A percentile compares a stretch with the other conserved stretches of the same genome.
These are phyloP conservation scores for Seiridium cupressi DNA, from an alignment of 2,329 filamentous ascomycete species.

Conservation along the genomic window DNA sequence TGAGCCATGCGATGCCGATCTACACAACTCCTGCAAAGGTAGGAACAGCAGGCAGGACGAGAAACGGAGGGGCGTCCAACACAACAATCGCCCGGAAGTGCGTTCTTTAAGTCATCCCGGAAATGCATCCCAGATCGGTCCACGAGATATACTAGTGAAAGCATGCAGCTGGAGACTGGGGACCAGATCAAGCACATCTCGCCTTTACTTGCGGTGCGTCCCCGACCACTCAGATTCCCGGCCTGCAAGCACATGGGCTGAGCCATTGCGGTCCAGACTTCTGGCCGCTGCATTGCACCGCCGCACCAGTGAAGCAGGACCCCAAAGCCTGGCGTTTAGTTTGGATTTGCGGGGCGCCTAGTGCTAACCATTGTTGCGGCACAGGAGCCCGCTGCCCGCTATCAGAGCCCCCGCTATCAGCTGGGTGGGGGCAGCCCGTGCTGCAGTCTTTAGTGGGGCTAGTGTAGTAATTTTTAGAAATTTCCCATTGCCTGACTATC, in stretches of 20 bases:
- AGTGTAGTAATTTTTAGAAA: background rate
- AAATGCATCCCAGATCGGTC: background rate
- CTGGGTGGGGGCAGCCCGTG: background rate
- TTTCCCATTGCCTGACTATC: background rate
- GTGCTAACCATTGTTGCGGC: background rate
- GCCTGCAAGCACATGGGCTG: conserved; percentile 2
- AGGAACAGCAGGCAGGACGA: background rate
- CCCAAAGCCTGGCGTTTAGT: background rate
- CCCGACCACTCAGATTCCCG: background rate
- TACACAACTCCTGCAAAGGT: background rate
- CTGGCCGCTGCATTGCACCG: background rate
- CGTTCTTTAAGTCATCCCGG: background rate
- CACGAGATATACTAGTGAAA: background rate
- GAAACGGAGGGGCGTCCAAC: background rate
- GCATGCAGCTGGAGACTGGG: background rate
- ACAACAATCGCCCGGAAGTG: background rate
- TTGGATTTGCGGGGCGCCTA: background rate
- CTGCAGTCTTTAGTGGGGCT: background rate
- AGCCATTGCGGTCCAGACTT: conserved; percentile 3
- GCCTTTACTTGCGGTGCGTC: background rate
- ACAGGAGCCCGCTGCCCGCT: background rate
- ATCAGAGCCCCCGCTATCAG: background rate
- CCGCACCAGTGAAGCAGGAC: background rate
- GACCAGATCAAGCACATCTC: background rate
- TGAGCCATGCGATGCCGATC: background rate